A percentile compares a stretch with the other conserved stretches of the same genome.
Evolutionary conservation across 352 stramenopile genomes (phyloP).

Genomic region (Albugo laibachii): DNA sequence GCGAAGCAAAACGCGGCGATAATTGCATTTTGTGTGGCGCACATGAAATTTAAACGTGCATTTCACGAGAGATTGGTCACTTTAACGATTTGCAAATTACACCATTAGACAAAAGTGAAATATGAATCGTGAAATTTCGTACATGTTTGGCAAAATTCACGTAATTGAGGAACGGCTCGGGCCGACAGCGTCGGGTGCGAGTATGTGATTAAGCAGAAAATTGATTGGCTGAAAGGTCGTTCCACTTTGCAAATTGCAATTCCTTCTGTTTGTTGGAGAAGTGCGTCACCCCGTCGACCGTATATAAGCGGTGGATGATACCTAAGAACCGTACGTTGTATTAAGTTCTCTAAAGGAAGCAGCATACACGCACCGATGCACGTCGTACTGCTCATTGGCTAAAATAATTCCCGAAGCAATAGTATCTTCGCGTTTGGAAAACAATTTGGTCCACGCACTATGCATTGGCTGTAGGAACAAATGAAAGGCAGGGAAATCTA

Average conservation of each 20-base stretch:
- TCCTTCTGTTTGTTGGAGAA: constrained; percentile 41
- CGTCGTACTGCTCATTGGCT: constrained; percentile 61
- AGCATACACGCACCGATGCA: constrained; percentile 28
- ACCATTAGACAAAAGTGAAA: too few relatives aligned
- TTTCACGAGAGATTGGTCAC: too few relatives aligned
- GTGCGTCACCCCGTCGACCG: constrained; percentile 38
- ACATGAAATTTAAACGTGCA: too few relatives aligned
- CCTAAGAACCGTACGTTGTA: constrained; percentile 8
- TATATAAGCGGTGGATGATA: constrained; percentile 67
- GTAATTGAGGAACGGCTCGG: constrained; percentile 48
- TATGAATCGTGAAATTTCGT: too few relatives aligned
- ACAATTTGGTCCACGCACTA: constrained; percentile 34
- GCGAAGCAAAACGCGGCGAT: too few relatives aligned
- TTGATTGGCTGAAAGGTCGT: constrained; percentile 13
- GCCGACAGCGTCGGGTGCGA: constrained; percentile 59
- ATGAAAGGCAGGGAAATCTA: not conserved
- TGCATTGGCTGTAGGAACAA: not conserved
- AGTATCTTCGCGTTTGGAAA: constrained; percentile 55
- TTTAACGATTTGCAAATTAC: too few relatives aligned
- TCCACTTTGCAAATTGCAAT: constrained; percentile 43
- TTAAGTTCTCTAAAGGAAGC: not conserved
- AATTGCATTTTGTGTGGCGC: too few relatives aligned
- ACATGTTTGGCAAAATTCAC: constrained; percentile 45
- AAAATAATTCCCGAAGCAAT: constrained; percentile 51
- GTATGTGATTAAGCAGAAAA: constrained; percentile 70